Conservation (phyloP, 352 stramenopile genomes). For the Globisporangium cystogenes region DNA sequence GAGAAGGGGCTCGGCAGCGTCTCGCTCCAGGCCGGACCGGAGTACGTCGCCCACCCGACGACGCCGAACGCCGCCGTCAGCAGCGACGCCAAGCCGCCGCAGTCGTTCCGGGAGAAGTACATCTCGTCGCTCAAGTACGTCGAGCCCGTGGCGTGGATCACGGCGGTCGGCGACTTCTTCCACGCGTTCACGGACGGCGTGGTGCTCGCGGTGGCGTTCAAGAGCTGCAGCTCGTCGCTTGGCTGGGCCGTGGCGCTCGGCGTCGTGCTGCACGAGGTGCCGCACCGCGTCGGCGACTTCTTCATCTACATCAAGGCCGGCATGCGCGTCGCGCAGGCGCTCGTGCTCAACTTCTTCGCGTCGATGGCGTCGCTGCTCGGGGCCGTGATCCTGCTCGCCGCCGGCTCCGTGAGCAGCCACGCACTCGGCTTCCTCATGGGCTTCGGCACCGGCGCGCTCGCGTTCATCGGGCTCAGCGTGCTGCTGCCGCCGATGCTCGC, state of each 20-base stretch:
- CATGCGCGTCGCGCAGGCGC: constrained; percentile 12
- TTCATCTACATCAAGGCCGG: constrained; percentile 21
- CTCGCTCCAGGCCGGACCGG: not conserved
- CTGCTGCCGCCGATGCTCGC: constrained; percentile 14
- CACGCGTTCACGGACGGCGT: constrained; percentile 21
- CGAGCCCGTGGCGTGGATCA: constrained; percentile 21
- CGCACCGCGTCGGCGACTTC: constrained; percentile 19
- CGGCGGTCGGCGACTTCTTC: constrained; percentile 18
- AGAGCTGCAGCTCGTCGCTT: constrained; percentile 17
- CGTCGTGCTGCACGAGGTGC: constrained; percentile 21
- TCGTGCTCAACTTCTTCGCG: constrained; percentile 15
- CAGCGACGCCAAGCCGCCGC: not conserved
- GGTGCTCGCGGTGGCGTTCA: constrained; percentile 17
- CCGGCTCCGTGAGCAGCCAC: constrained; percentile 15
- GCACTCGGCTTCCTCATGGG: constrained; percentile 24
- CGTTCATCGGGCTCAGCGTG: constrained; percentile 12
- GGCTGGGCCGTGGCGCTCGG: constrained; percentile 17
- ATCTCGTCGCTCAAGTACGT: constrained; percentile 10
- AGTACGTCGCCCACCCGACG: constrained; percentile 2
- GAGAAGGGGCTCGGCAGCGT: constrained; percentile 4
- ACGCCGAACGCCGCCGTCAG: not conserved
- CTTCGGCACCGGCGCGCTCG: constrained; percentile 11
- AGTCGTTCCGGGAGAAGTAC: constrained; percentile 9
- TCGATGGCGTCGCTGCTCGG: constrained; percentile 16
- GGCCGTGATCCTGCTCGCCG: constrained; percentile 10